Evolutionary conservation across 352 stramenopile species (phyloP).

Genomic region (Globisporangium cederbergense): DNA sequence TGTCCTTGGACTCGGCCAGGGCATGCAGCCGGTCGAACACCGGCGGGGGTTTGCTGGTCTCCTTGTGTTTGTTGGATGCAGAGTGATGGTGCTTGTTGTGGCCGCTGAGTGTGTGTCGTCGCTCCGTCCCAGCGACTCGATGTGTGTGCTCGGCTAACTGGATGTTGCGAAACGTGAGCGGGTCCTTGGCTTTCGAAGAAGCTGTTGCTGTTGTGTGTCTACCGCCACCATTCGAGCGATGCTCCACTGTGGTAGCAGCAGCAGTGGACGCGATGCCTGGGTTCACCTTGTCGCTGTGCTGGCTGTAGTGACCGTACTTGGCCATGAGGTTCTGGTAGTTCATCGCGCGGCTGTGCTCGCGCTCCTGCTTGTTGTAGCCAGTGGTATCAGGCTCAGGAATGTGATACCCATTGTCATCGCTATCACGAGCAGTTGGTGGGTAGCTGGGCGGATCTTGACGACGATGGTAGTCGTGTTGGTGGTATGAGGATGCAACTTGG

Average conservation of each 20-base stretch:
- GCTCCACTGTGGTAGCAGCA: neutral
- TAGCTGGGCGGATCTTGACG: neutral
- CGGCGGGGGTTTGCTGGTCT: constrained; percentile 14
- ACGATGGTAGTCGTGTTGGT: neutral
- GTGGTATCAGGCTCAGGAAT: neutral
- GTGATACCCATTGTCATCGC: neutral
- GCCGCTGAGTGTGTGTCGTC: constrained; percentile 10
- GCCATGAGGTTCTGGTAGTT: constrained; percentile 74
- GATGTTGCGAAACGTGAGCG: constrained; percentile 32
- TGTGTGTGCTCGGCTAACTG: constrained; percentile 32
- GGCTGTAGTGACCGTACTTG: constrained; percentile 72
- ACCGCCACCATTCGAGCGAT: neutral
- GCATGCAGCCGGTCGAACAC: constrained; percentile 69
- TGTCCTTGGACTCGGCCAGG: constrained; percentile 63
- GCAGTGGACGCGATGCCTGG: constrained; percentile 7
- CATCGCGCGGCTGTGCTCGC: constrained; percentile 54
- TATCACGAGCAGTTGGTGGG: neutral
- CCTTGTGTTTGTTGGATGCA: constrained; percentile 17
- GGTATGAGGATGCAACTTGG: neutral
- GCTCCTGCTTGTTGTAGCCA: constrained; percentile 20
- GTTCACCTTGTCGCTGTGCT: constrained; percentile 61
- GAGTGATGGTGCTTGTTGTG: neutral
- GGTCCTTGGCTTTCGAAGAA: constrained; percentile 18
- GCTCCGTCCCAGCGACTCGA: constrained; percentile 12
- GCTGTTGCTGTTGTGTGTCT: constrained; percentile 8